A percentile compares a stretch with the other conserved stretches of the same genome.
phyloP scores from a whole-genome alignment of 1,139 yeast species.

The Suhomyces taliae region DNA sequence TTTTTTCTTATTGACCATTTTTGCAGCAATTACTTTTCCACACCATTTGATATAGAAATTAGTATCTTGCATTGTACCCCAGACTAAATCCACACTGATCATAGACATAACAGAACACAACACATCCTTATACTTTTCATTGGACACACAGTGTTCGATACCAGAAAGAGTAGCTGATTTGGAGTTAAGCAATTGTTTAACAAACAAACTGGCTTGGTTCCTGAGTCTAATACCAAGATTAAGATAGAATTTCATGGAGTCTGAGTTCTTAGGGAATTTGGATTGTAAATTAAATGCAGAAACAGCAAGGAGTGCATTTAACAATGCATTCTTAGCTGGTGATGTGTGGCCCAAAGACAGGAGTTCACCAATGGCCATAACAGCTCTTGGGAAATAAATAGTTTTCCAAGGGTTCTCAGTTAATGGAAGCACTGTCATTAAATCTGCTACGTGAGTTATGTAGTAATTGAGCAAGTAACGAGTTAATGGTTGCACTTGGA shows the following conservation, averaged over 20 bases:
- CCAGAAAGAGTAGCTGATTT: slow-evolving; percentile 36
- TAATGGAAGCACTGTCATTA: slow-evolving; percentile 84
- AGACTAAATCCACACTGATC: slow-evolving; percentile 85
- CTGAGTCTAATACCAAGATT: slow-evolving; percentile 73
- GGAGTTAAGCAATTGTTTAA: slow-evolving; percentile 48
- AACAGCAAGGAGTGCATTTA: slow-evolving; percentile 80
- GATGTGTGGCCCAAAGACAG: slow-evolving; percentile 74
- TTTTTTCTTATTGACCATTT: slow-evolving; percentile 65
- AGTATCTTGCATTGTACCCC: slow-evolving; percentile 92
- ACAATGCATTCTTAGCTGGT: slow-evolving; percentile 71
- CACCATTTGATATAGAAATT: slow-evolving; percentile 73
- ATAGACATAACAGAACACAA: slow-evolving; percentile 80
- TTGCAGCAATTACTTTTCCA: slow-evolving; percentile 68
- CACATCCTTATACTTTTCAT: slow-evolving; percentile 81
- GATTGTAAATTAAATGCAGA: slow-evolving; percentile 80
- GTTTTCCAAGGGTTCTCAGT: slow-evolving; percentile 87
- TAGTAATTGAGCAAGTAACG: slow-evolving; percentile 72
- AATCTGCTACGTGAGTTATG: slow-evolving; percentile 76
- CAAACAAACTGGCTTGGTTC: slow-evolving; percentile 70
- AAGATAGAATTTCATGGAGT: slow-evolving; percentile 67
- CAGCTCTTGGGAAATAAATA: slow-evolving; percentile 78
- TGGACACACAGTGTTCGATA: slow-evolving; percentile 52
- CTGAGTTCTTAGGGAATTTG: slow-evolving; percentile 59
- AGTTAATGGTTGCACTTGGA: slow-evolving; percentile 65
- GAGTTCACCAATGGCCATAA: slow-evolving; percentile 78